These are phyloP conservation scores for Solanum virginianum DNA, from an alignment of 257 asterid species.

Conservation along the genomic window DNA sequence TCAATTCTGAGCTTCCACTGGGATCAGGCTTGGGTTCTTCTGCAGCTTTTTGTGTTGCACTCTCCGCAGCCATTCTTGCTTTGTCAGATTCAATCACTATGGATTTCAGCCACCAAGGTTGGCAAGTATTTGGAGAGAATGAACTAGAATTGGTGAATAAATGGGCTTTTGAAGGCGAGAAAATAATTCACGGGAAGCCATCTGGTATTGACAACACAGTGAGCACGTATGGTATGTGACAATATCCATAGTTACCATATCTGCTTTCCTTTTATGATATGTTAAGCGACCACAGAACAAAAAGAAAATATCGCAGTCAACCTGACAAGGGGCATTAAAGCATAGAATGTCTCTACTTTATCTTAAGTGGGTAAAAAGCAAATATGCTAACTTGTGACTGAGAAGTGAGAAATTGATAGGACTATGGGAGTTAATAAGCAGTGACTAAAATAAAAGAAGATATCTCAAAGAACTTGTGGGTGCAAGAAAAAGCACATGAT, in stretches of 20 bases:
- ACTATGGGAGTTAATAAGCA: not conserved
- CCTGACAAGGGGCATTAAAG: not conserved
- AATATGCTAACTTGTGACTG: not conserved
- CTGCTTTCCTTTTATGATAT: not conserved
- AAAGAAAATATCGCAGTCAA: not conserved
- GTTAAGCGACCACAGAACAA: not conserved
- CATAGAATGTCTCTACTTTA: not conserved
- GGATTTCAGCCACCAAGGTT: conserved; percentile 79
- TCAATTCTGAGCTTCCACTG: conserved; percentile 84
- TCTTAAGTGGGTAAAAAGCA: not conserved
- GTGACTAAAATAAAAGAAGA: not conserved
- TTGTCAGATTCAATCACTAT: conserved; percentile 48
- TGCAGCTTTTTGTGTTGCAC: conserved; percentile 86
- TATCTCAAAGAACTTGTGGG: not conserved
- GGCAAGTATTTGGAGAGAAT: conserved; percentile 64
- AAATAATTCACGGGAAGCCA: conserved; percentile 95
- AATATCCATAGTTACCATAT: not conserved
- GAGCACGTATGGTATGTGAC: conserved; percentile 83
- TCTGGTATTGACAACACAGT: conserved; percentile 98
- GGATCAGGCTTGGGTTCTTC: conserved; percentile 99
- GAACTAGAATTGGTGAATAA: conserved; percentile 81
- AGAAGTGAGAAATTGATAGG: not conserved
- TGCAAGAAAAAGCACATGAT: not conserved
- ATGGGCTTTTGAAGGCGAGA: conserved; percentile 98
- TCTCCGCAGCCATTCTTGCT: conserved; percentile 77